Conservation (phyloP, 331 rosid genomes). For the Spiraea crenata region DNA sequence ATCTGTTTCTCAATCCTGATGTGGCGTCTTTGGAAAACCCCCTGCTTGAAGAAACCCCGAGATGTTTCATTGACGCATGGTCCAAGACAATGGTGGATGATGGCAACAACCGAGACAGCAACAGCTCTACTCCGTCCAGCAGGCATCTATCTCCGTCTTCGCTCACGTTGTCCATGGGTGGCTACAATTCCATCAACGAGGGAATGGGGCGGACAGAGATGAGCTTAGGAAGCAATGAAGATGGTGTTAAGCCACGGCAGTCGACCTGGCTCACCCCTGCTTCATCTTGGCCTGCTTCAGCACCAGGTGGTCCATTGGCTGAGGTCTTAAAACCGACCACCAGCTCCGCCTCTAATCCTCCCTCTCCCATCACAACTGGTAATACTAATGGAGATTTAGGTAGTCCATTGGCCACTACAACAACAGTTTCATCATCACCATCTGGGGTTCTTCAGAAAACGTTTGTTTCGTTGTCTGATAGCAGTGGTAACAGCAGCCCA, state of each 20-base stretch:
- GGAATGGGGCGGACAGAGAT: slow-evolving; percentile 39
- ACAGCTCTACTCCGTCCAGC: slow-evolving; percentile 34
- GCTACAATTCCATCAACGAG: slow-evolving; percentile 31
- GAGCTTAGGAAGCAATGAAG: slow-evolving; percentile 40
- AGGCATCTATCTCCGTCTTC: slow-evolving; percentile 51
- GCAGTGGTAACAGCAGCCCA: slow-evolving; percentile 74
- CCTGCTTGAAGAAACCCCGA: slow-evolving; percentile 40
- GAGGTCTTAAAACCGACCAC: slow-evolving; percentile 64
- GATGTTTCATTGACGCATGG: slow-evolving; percentile 76
- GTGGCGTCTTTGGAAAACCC: slow-evolving; percentile 31
- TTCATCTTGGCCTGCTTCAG: slow-evolving; percentile 38
- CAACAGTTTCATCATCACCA: slow-evolving; percentile 56
- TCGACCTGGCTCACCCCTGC: slow-evolving; percentile 51
- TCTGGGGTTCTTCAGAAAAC: slow-evolving; percentile 72
- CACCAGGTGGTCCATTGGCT: slow-evolving; percentile 74
- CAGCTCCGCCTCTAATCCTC: slow-evolving; percentile 36
- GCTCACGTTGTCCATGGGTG: slow-evolving; percentile 66
- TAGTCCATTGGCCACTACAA: slow-evolving; percentile 38
- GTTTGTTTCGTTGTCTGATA: slow-evolving; percentile 58
- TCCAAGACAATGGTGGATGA: slow-evolving; percentile 39
- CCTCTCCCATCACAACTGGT: slow-evolving; percentile 35
- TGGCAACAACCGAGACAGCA: slow-evolving; percentile 11
- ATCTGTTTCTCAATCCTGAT: slow-evolving; percentile 41
- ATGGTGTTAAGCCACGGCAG: slow-evolving; percentile 23
- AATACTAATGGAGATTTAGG: slow-evolving; percentile 38